Base-by-base conservation (phyloP, 2,329 filamentous ascomycete species). In the Microascus cirrosus region DNA sequence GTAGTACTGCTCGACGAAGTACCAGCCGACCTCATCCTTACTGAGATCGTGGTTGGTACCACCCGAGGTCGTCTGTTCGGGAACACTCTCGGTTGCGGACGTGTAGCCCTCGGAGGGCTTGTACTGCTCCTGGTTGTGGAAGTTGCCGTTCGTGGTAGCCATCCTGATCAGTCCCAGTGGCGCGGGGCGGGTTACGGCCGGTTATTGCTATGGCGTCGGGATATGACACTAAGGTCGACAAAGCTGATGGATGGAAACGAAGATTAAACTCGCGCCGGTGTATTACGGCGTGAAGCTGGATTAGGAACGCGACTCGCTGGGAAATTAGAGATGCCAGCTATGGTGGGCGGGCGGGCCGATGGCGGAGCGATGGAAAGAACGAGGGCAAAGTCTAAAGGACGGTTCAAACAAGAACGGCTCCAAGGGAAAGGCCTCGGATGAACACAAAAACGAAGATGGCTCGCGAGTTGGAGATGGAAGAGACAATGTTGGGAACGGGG, bases 1-100 rank as follows among this genome's bases (percentile, higher is more conserved):
- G 77, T 99, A 99, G 80, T 96, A 99, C 74, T 96, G 91, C 82
- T 97, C 92, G 60, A 99, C 94, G 66, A 99, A 99, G 77, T 93
- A 97, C 94, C 94, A 99, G 73, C 91, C 94, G 65, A 99, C 91
- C 77, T 97, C 90, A 71, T 96, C 91, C 78, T 96, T 96, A 66
- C 80, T 78, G 48, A 84, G 74, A 65, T 81, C 77, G 68, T 69
- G 75, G 66, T 71, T 74, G 58, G 66, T 66, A 48, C 59, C 45
- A 22, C 32, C 67, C 63, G 62, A 67, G 65, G 61, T 67, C 63
- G 60, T 69, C 62, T 52, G 70, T 65, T 58, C 56, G 51, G 51
- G 22, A 60, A 69, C 65, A 10, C 20, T 22, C 58, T 70, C 70
- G 60, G 67, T 65, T 18, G 39, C 25, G 28, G 55, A 20, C 8